These are phyloP conservation scores for Fermentozyma sake DNA, from an alignment of 1,139 yeast genomes.

Conservation along the genomic window DNA sequence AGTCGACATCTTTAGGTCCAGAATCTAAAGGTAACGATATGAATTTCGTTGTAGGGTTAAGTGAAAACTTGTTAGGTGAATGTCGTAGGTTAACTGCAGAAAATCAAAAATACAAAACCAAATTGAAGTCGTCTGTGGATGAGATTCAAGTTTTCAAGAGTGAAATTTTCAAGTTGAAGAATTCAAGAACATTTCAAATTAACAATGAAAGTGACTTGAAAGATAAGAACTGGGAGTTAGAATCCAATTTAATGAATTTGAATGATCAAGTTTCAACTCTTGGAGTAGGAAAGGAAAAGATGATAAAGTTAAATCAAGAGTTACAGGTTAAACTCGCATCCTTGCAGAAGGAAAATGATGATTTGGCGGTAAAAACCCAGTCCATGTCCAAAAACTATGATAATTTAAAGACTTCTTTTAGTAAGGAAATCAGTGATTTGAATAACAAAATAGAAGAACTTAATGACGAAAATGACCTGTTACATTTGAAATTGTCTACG, in stretches of 20 bases:
- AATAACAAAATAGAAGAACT: slow-evolving; percentile 49
- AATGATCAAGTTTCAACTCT: slow-evolving; percentile 39
- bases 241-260: slow-evolving; percentile 49
- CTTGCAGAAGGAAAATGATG: slow-evolving; percentile 47
- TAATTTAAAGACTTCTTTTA: slow-evolving; percentile 27
- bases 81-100: slow-evolving; percentile 76
- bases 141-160: slow-evolving; percentile 36
- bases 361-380: slow-evolving; percentile 36
- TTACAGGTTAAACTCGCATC: slow-evolving; percentile 27
- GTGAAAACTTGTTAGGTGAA: slow-evolving; percentile 73
- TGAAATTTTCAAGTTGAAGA: slow-evolving; percentile 32
- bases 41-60: slow-evolving; percentile 76
- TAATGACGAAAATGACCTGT: slow-evolving; percentile 60
- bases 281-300: slow-evolving; percentile 26
- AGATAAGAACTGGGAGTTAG: slow-evolving; percentile 79
- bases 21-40: slow-evolving; percentile 59
- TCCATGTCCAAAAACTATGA: slow-evolving; percentile 35
- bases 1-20: slow-evolving; percentile 36
- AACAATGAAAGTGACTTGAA: slow-evolving; percentile 46
- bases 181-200: slow-evolving; percentile 26
- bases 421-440: slow-evolving; percentile 42
- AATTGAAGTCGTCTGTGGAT: slow-evolving; percentile 37
- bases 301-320: slow-evolving; percentile 25
- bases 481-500: slow-evolving; percentile 37
- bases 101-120: slow-evolving; percentile 47